Evolutionary conservation across 108 stramenopile species (phyloP), one percentile per base, ranked within the genome.

Genomic region (Skeletonema grethae): DNA sequence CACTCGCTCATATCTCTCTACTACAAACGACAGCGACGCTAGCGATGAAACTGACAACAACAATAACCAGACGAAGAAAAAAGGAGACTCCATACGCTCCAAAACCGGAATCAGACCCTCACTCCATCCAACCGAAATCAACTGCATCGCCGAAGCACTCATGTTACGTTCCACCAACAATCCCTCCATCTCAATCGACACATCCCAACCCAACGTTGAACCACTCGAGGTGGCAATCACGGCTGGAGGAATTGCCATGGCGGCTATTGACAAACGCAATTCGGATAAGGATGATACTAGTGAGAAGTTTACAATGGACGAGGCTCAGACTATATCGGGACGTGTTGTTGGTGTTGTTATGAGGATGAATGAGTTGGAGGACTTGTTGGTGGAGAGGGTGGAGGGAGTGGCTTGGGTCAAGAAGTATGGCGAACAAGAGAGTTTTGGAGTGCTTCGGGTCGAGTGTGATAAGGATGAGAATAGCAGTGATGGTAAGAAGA

Each of bases 61-160:
- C 43, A 34, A 70, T 36, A 61, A 53, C 53, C 32, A 34, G 7
- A 66, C 62, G 59, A 75, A 38, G 32, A 43, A 41, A 57, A 55
- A 65, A 80, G 88, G 87, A 29, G 92, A 94, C 66, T 72, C 85
- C 16, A 10, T 91, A 12, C 90, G 92, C 13, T 84, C 78, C 12
- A 57, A 86, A 13, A 86, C 85, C 1, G 94, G 91, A 7, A 88
- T 91, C 36, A 87, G 94, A 13, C 91, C 94, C 0, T 95, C 94
- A 13, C 74, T 95, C 15, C 88, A 95, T 68, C 94, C 94, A 10
- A 82, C 83, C n/a, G 85, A 86, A 4, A 95, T 95, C 76, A 95
- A 95, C 58, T 87, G 90, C 5, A 69, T 95, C 20, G 62, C 91
- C 36, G 88, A 91, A 30, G 88, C 88, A 9, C 65, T 95, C n/a